Conservation (phyloP, 2,329 filamentous ascomycete species). For the Aureobasidium melanogenum region DNA sequence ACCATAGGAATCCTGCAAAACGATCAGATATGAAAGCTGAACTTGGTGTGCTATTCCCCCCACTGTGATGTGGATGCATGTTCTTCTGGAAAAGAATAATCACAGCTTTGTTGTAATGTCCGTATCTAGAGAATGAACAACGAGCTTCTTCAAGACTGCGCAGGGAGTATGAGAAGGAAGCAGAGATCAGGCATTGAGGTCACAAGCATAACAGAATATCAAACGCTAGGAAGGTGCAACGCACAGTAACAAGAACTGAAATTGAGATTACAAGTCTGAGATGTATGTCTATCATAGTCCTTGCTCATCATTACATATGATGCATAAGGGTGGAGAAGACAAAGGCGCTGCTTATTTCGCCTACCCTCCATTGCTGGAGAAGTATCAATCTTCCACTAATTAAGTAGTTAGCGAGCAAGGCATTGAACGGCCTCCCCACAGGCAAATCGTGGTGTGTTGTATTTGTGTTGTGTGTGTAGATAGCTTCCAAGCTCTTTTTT, state of each 20-base stretch:
- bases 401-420: slow-evolving; percentile 3
- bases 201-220: too few relatives aligned
- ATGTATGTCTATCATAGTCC: slow-evolving; percentile 10
- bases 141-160: too few relatives aligned
- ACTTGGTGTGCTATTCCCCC: not conserved
- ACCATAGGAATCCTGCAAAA: not conserved
- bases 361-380: not conserved
- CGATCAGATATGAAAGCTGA: not conserved
- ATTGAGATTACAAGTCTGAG: not conserved
- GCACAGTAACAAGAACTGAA: too few relatives aligned
- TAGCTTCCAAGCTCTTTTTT: not conserved
- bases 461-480: not conserved
- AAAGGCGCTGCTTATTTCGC: slow-evolving; percentile 10
- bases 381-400: slow-evolving; percentile 4
- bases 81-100: too few relatives aligned
- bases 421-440: slow-evolving; percentile 5
- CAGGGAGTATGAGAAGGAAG: too few relatives aligned
- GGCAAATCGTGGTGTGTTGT: slow-evolving; percentile 7
- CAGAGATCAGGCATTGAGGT: too few relatives aligned
- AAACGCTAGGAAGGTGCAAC: too few relatives aligned
- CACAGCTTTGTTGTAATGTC: too few relatives aligned
- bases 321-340: slow-evolving; percentile 9
- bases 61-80: not conserved
- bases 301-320: not conserved
- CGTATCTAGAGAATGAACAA: too few relatives aligned